These are phyloP conservation scores for Eudorina sp. DNA, from an alignment of 139 green algal genomes.

Conservation along the genomic window DNA sequence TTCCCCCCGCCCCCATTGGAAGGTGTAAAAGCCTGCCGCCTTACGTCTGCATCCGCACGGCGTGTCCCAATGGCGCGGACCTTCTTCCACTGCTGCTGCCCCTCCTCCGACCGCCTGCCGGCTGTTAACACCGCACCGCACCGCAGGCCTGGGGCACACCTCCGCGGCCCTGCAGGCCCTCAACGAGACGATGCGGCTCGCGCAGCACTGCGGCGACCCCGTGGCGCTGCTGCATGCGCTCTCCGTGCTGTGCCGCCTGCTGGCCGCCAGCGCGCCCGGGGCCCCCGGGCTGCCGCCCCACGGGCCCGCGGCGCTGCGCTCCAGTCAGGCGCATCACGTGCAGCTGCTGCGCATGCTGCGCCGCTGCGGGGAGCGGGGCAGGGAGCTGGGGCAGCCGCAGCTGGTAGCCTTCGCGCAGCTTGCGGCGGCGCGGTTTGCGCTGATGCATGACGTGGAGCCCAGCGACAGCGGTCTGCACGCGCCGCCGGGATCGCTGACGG, in stretches of 20 bases:
- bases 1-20: neutral
- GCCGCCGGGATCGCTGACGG: slow-evolving; percentile 36
- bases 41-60: no score
- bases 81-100: no score
- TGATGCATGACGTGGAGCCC: slow-evolving; percentile 63
- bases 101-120: neutral
- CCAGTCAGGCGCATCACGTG: slow-evolving; percentile 54
- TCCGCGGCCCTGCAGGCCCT: slow-evolving; percentile 67
- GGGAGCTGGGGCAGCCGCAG: slow-evolving; percentile 72
- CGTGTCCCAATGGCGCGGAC: no score
- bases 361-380: slow-evolving; percentile 50
- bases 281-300: slow-evolving; percentile 29
- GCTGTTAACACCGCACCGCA: neutral
- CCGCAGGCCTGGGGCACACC: slow-evolving; percentile 41
- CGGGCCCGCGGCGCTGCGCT: slow-evolving; percentile 38
- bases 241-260: slow-evolving; percentile 64
- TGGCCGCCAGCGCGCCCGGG: slow-evolving; percentile 63
- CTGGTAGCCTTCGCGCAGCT: slow-evolving; percentile 68
- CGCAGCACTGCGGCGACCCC: slow-evolving; percentile 66
- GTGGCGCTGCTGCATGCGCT: slow-evolving; percentile 63
- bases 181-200: slow-evolving; percentile 73
- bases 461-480: slow-evolving; percentile 40
- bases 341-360: slow-evolving; percentile 75
- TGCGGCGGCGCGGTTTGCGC: slow-evolving; percentile 60
- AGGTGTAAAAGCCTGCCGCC: no score